These are phyloP conservation scores for Flaveria floridana DNA, from an alignment of 140 eudicot species.

Conservation along the genomic window DNA sequence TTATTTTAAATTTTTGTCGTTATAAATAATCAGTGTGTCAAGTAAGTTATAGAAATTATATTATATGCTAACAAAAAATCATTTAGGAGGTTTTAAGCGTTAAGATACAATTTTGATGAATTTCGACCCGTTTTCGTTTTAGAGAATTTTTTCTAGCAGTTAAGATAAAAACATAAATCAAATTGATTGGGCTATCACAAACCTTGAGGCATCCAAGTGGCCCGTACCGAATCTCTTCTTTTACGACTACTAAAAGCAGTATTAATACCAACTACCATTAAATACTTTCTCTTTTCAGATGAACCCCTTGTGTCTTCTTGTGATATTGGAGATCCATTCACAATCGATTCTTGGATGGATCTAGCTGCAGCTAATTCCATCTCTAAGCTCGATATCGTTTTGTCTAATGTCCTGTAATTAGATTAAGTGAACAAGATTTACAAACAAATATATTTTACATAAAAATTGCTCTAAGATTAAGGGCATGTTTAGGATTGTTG, in stretches of 20 bases:
- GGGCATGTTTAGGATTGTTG: not conserved
- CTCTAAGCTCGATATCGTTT: conserved; percentile 87
- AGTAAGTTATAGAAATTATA: not conserved
- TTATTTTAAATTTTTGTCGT: not conserved
- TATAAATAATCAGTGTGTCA: not conserved
- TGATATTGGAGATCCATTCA: conserved; percentile 69
- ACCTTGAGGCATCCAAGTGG: conserved; percentile 99
- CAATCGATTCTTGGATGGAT: conserved; percentile 72
- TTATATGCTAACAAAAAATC: not conserved
- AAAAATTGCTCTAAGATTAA: not conserved
- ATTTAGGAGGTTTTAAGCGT: not conserved
- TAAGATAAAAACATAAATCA: not conserved
- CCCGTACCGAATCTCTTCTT: conserved; percentile 96
- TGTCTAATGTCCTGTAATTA: conserved; percentile 69
- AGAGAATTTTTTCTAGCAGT: not conserved
- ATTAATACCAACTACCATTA: conserved; percentile 90
- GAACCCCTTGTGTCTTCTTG: conserved; percentile 43
- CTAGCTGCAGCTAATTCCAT: conserved; percentile 92
- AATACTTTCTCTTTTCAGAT: conserved; percentile 49
- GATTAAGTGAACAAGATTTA: not conserved
- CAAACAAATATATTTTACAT: not conserved
- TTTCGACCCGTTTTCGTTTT: not conserved
- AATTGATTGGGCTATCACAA: conserved; percentile 2
- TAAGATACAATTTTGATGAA: not conserved
- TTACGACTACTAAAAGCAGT: conserved; percentile 98